Percentiles rank a stretch among this genome's conserved stretches.
Evolutionary conservation across 2,329 filamentous ascomycete genomes (phyloP).

Genomic region (Magnaporthales sp.): DNA sequence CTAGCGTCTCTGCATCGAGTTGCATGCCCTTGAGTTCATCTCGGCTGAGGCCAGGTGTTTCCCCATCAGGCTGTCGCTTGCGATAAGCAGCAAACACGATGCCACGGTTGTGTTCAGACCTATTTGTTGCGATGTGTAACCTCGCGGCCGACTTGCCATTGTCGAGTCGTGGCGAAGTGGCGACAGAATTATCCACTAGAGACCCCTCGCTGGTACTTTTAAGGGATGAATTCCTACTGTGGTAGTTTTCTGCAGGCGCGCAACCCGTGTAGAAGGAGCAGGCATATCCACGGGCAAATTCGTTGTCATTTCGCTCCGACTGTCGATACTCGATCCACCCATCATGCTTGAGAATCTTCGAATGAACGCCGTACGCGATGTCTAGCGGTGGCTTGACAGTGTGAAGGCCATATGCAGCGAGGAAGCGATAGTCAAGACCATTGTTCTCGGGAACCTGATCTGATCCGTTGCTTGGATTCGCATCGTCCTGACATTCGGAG

Average conservation of each 20-base stretch:
- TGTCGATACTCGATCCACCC: slow-evolving; percentile 46
- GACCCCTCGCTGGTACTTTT: neutral
- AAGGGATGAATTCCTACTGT: neutral
- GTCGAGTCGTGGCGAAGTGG: neutral
- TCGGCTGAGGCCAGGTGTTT: slow-evolving; percentile 23
- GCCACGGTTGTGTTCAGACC: slow-evolving; percentile 31
- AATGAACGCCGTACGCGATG: slow-evolving; percentile 40
- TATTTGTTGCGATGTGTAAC: neutral
- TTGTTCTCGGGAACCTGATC: neutral
- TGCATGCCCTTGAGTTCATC: slow-evolving; percentile 37
- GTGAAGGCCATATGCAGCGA: slow-evolving; percentile 46
- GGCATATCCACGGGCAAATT: slow-evolving; percentile 43
- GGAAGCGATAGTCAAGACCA: slow-evolving; percentile 26
- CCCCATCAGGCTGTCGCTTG: slow-evolving; percentile 29
- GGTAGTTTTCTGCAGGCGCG: slow-evolving; percentile 6
- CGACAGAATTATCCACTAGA: neutral
- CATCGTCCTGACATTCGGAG: neutral
- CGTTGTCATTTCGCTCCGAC: slow-evolving; percentile 28
- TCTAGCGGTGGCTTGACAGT: slow-evolving; percentile 42
- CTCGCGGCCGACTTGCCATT: neutral
- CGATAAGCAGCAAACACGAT: slow-evolving; percentile 50
- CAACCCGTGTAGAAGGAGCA: slow-evolving; percentile 41
- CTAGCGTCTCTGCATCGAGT: slow-evolving; percentile 40
- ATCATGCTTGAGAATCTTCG: slow-evolving; percentile 36
- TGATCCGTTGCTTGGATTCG: too few relatives aligned